Evolutionary conservation across 768 basidiomycete genomes (phyloP).

Genomic region (Serpula lacrymans): DNA sequence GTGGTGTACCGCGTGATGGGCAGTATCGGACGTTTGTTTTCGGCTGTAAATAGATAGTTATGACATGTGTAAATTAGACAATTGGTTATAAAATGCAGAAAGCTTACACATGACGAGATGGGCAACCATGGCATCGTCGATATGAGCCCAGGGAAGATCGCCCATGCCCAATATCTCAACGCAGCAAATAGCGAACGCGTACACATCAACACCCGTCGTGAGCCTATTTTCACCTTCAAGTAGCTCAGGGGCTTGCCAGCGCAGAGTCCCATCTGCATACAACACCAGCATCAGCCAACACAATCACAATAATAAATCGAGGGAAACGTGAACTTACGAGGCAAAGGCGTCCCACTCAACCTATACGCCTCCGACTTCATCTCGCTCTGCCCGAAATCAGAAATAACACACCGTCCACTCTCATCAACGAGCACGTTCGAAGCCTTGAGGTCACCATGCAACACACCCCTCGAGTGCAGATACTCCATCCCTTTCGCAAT

Average conservation of each 20-base stretch:
- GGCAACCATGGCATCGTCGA: constrained; percentile 49
- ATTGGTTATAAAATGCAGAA: constrained; percentile 14
- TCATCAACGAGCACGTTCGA: constrained; percentile 78
- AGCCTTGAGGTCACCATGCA: constrained; percentile 85
- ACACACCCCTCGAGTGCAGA: constrained; percentile 60
- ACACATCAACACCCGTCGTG: constrained; percentile 61
- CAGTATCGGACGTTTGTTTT: constrained; percentile 49
- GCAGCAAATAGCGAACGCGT: constrained; percentile 65
- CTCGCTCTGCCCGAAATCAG: constrained; percentile 82
- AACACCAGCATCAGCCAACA: background rate
- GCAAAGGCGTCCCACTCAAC: constrained; percentile 48
- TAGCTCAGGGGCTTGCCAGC: constrained; percentile 74
- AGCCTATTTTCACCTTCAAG: constrained; percentile 44
- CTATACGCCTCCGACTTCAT: constrained; percentile 70
- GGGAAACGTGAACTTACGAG: constrained; percentile 36
- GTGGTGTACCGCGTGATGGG: constrained; percentile 35
- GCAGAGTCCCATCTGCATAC: constrained; percentile 53
- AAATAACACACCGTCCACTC: constrained; percentile 61
- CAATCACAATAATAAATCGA: background rate
- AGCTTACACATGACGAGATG: constrained; percentile 48
- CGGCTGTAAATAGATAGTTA: constrained; percentile 30
- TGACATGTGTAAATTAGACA: constrained; percentile 16
- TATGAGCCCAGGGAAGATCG: constrained; percentile 52
- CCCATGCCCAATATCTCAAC: constrained; percentile 63
- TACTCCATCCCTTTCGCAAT: constrained; percentile 82